phyloP scores from a whole-genome alignment of 306 rosid genomes.

The Quercus mongolica region DNA sequence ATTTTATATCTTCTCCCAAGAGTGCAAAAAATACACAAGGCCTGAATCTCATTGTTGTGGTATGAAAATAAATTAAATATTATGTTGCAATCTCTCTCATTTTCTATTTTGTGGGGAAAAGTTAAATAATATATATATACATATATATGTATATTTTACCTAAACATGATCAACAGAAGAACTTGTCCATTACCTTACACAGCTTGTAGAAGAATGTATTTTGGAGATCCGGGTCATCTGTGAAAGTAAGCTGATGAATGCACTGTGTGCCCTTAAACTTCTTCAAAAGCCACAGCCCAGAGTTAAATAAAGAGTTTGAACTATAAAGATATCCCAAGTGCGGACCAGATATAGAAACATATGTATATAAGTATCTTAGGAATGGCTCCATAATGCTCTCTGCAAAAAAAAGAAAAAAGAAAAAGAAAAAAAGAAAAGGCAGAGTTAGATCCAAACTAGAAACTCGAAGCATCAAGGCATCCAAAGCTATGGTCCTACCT shows the following conservation, averaged over 20 bases:
- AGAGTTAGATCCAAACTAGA: slow-evolving; percentile 27
- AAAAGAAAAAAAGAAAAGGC: neutral
- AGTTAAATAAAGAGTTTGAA: slow-evolving; percentile 89
- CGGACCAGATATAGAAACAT: slow-evolving; percentile 94
- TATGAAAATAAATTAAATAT: no score
- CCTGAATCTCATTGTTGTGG: no score
- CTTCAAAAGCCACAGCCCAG: slow-evolving; percentile 95
- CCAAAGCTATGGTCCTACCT: slow-evolving; percentile 39
- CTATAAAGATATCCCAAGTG: slow-evolving; percentile 96
- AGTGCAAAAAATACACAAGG: no score
- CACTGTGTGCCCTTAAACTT: slow-evolving; percentile 81
- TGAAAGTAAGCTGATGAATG: slow-evolving; percentile 91
- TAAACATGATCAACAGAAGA: neutral
- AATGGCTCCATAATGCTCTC: slow-evolving; percentile 88
- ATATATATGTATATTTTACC: no score
- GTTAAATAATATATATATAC: no score
- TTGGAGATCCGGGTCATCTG: slow-evolving; percentile 85
- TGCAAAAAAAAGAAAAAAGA: slow-evolving; percentile 35
- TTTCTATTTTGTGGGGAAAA: no score
- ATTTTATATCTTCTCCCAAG: no score
- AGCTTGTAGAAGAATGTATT: slow-evolving; percentile 82
- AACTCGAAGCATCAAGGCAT: slow-evolving; percentile 12
- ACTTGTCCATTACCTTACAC: slow-evolving; percentile 58
- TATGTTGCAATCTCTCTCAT: no score
- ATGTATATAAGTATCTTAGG: slow-evolving; percentile 57